A percentile compares a stretch with the other conserved stretches of the same genome.
These are phyloP conservation scores for Quercus variabilis DNA, from an alignment of 306 rosid genomes.

Conservation along the genomic window DNA sequence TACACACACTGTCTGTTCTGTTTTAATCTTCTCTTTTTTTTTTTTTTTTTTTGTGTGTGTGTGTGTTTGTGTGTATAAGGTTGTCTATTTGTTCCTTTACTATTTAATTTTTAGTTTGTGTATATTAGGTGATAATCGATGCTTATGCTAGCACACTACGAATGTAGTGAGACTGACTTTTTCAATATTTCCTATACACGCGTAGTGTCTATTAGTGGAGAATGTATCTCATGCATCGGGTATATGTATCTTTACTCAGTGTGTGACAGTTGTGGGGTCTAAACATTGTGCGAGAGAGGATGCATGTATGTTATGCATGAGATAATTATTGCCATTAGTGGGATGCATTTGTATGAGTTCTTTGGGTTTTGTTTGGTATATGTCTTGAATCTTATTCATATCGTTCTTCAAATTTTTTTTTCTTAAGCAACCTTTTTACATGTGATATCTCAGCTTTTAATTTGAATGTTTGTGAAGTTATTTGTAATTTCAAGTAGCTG, in stretches of 20 bases:
- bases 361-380: background rate
- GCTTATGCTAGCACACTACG: too few relatives aligned
- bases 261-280: too few relatives aligned
- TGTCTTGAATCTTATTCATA: background rate
- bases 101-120: background rate
- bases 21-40: background rate
- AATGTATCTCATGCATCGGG: too few relatives aligned
- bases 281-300: too few relatives aligned
- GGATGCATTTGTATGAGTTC: background rate
- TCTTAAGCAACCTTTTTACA: background rate
- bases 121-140: background rate
- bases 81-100: background rate
- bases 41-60: too few relatives aligned
- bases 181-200: background rate
- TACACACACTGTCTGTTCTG: conserved; percentile 1
- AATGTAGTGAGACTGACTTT: too few relatives aligned
- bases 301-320: too few relatives aligned
- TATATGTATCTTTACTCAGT: too few relatives aligned
- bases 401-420: background rate
- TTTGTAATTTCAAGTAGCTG: background rate
- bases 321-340: background rate
- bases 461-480: background rate
- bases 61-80: too few relatives aligned
- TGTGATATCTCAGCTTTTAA: background rate
- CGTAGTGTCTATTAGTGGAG: background rate